These are phyloP conservation scores for Phytophthora pluvialis DNA, from an alignment of 352 stramenopile species.

Conservation along the genomic window DNA sequence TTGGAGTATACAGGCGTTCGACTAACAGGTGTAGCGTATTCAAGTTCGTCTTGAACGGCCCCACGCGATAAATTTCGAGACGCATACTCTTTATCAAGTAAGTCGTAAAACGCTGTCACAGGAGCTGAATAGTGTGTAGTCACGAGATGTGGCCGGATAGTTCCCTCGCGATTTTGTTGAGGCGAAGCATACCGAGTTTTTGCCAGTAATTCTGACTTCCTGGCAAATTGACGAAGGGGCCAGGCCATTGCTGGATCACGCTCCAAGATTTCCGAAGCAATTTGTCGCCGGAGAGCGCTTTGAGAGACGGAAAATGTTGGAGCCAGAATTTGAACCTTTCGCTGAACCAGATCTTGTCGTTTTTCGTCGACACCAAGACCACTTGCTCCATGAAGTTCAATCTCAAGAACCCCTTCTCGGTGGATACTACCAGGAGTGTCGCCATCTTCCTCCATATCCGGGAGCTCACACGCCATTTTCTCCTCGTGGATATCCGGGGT, in stretches of 20 bases:
- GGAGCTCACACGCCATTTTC: slow-evolving; percentile 71
- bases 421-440: slow-evolving; percentile 70
- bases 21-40: slow-evolving; percentile 4
- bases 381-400: slow-evolving; percentile 64
- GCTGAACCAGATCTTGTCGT: slow-evolving; percentile 6
- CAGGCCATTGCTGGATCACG: slow-evolving; percentile 40
- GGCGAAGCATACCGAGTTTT: slow-evolving; percentile 1
- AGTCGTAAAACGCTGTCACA: slow-evolving; percentile 50
- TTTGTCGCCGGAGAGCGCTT: slow-evolving; percentile 27
- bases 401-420: slow-evolving; percentile 69
- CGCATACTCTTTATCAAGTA: slow-evolving; percentile 40
- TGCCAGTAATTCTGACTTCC: slow-evolving; percentile 17
- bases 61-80: slow-evolving; percentile 8
- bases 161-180: slow-evolving; percentile 13
- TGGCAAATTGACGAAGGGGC: slow-evolving; percentile 41
- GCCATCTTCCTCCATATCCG: slow-evolving; percentile 80
- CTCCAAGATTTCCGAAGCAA: slow-evolving; percentile 47
- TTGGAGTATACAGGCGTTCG: slow-evolving; percentile 16
- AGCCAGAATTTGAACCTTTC: slow-evolving; percentile 44
- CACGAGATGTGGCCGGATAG: not conserved
- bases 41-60: slow-evolving; percentile 10
- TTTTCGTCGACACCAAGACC: slow-evolving; percentile 45
- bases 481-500: slow-evolving; percentile 77
- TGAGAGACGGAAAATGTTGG: slow-evolving; percentile 45
- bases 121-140: slow-evolving; percentile 10